A percentile compares a stretch with the other conserved stretches of the same genome.
phyloP scores from a whole-genome alignment of 805 yeast species.

The Candida berthetii region DNA sequence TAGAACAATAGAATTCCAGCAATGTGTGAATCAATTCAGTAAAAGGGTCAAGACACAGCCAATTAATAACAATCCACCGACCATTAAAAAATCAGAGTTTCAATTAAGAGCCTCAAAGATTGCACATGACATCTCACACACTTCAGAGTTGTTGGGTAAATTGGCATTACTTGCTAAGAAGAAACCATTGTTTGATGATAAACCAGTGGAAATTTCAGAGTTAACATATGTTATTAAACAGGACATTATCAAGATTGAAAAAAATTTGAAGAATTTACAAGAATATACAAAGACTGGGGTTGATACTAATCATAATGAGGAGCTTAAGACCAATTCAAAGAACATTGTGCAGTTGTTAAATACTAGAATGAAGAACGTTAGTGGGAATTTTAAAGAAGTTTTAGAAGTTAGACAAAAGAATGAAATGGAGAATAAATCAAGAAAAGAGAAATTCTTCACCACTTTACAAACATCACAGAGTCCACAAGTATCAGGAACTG shows the following conservation, averaged over 20 bases:
- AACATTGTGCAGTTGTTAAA: slow-evolving; percentile 85
- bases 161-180: slow-evolving; percentile 80
- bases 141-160: slow-evolving; percentile 74
- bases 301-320: slow-evolving; percentile 33
- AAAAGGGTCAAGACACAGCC: slow-evolving; percentile 36
- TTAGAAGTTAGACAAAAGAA: slow-evolving; percentile 79
- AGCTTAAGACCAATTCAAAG: slow-evolving; percentile 66
- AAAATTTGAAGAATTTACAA: slow-evolving; percentile 58
- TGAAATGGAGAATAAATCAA: slow-evolving; percentile 70
- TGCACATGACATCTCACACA: slow-evolving; percentile 84
- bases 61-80: slow-evolving; percentile 5
- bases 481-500: slow-evolving; percentile 13
- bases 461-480: slow-evolving; percentile 19
- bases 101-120: slow-evolving; percentile 68
- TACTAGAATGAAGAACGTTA: slow-evolving; percentile 85
- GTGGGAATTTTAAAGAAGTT: slow-evolving; percentile 89
- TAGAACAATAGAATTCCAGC: slow-evolving; percentile 88
- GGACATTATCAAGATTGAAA: slow-evolving; percentile 77
- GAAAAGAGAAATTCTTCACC: slow-evolving; percentile 81
- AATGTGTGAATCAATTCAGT: slow-evolving; percentile 76
- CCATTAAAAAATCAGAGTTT: slow-evolving; percentile 37
- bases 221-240: slow-evolving; percentile 76
- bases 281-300: slow-evolving; percentile 35
- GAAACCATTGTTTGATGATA: slow-evolving; percentile 89
- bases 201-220: slow-evolving; percentile 90